Conservation (phyloP, 257 asterid genomes). For the Gentiana dahurica region DNA sequence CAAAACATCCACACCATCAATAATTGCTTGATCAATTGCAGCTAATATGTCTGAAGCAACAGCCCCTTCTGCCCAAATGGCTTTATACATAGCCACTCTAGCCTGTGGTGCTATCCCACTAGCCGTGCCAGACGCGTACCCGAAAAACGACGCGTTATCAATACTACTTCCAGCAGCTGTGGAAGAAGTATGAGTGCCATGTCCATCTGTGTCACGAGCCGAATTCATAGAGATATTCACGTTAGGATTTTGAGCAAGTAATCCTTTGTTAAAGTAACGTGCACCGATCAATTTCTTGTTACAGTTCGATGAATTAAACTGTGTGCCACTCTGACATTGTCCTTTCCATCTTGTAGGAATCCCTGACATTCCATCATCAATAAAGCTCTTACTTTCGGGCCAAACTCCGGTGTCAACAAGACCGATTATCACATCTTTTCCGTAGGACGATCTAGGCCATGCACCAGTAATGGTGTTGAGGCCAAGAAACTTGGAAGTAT, state of each 20-base stretch:
- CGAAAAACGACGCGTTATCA: constrained; percentile 21
- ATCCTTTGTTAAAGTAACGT: constrained; percentile 32
- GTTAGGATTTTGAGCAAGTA: constrained; percentile 21
- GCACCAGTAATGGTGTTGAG: constrained; percentile 12
- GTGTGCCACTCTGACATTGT: constrained; percentile 28
- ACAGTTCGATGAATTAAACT: constrained; percentile 30
- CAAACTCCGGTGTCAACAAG: constrained; percentile 44
- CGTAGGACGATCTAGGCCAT: constrained; percentile 20
- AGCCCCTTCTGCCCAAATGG: constrained; percentile 15
- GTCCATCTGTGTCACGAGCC: constrained; percentile 28
- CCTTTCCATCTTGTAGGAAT: constrained; percentile 39
- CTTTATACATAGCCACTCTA: constrained; percentile 26
- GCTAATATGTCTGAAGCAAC: constrained; percentile 30
- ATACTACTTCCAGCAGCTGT: constrained; percentile 37
- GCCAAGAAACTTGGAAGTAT: constrained; percentile 34
- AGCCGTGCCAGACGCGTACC: constrained; percentile 34
- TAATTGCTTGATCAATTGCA: constrained; percentile 42
- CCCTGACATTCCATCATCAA: constrained; percentile 19
- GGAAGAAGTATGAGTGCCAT: constrained; percentile 37
- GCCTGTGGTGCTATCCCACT: constrained; percentile 42
- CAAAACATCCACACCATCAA: constrained; percentile 33
- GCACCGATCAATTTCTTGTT: constrained; percentile 22
- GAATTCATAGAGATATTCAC: constrained; percentile 34
- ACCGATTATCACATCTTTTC: constrained; percentile 30
- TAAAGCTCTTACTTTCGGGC: constrained; percentile 40